Evolutionary conservation across 805 yeast genomes (phyloP).

Genomic region (Hanseniaspora opuntiae): DNA sequence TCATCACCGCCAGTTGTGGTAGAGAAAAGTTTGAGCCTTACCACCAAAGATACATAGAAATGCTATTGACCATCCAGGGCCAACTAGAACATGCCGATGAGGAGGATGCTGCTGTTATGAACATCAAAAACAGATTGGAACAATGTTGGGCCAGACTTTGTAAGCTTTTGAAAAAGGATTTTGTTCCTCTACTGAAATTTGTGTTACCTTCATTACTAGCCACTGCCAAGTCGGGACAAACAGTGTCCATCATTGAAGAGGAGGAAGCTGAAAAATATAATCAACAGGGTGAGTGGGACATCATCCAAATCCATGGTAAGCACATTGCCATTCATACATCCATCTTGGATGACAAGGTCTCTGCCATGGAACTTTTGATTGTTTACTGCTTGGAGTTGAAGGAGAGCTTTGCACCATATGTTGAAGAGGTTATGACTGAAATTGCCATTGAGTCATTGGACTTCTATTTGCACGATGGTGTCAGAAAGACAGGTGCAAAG

Average conservation of each 20-base stretch:
- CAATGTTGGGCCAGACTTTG: conserved; percentile 96
- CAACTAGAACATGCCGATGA: conserved; percentile 31
- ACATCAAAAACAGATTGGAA: conserved; percentile 71
- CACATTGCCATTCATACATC: conserved; percentile 92
- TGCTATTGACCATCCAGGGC: conserved; percentile 61
- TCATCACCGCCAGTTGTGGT: conserved; percentile 91
- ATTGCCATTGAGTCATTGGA: conserved; percentile 79
- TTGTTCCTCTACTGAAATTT: conserved; percentile 65
- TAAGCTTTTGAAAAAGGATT: conserved; percentile 69
- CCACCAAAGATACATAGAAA: conserved; percentile 55
- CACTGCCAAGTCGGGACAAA: conserved; percentile 82
- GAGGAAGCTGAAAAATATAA: conserved; percentile 77
- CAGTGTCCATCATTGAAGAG: conserved; percentile 71
- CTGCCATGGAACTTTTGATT: conserved; percentile 77
- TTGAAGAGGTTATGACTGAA: conserved; percentile 59
- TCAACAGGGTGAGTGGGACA: conserved; percentile 89
- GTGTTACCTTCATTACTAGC: conserved; percentile 81
- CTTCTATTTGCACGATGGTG: conserved; percentile 87
- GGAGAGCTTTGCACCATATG: conserved; percentile 71
- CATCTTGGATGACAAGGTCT: conserved; percentile 81
- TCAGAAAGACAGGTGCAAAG: conserved; percentile 78
- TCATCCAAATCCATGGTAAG: conserved; percentile 78
- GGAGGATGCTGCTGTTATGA: conserved; percentile 46
- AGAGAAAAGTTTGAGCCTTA: conserved; percentile 67
- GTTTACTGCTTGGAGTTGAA: conserved; percentile 75